Percentiles rank a stretch among this genome's conserved stretches.
Conservation (phyloP, 768 basidiomycete species). For the Cubamyces sp. region DNA sequence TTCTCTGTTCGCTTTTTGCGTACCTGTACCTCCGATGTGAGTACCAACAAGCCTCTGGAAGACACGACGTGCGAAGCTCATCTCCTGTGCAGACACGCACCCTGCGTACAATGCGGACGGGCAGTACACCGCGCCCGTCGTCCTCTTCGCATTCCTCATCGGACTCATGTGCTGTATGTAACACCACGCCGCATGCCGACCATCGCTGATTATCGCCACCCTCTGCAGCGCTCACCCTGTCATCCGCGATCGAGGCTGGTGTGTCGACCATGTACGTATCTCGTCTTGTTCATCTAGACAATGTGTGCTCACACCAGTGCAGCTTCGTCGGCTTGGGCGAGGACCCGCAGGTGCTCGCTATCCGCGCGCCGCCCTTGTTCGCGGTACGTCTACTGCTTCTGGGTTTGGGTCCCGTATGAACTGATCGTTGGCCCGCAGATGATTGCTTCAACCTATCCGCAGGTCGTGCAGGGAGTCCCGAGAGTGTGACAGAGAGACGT, state of each 20-base stretch:
- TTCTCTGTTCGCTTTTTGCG: conserved; percentile 73
- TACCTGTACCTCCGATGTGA: conserved; percentile 76
- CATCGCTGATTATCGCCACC: neutral
- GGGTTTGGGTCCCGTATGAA: too few relatives aligned
- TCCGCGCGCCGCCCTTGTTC: conserved; percentile 74
- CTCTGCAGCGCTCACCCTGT: conserved; percentile 61
- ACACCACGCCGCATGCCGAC: neutral
- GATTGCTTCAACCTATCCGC: conserved; percentile 69
- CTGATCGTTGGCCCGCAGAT: conserved; percentile 41
- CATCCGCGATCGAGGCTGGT: conserved; percentile 80
- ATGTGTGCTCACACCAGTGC: conserved; percentile 1
- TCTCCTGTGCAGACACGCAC: conserved; percentile 55
- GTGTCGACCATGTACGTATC: conserved; percentile 78
- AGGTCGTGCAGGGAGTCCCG: conserved; percentile 66
- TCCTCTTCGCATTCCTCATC: conserved; percentile 82
- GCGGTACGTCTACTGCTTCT: conserved; percentile 42
- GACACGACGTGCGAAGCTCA: conserved; percentile 4
- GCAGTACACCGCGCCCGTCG: conserved; percentile 76
- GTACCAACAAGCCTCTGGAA: conserved; percentile 30
- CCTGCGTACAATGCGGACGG: conserved; percentile 76
- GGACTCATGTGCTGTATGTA: conserved; percentile 67
- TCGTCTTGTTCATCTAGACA: neutral
- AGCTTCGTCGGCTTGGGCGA: conserved; percentile 87
- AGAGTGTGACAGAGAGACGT: conserved; percentile 23
- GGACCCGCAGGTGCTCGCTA: conserved; percentile 76